A percentile compares a stretch with the other conserved stretches of the same genome.
These are phyloP conservation scores for Plenodomus biglobosus DNA, from an alignment of 2,329 filamentous ascomycete genomes.

Conservation along the genomic window DNA sequence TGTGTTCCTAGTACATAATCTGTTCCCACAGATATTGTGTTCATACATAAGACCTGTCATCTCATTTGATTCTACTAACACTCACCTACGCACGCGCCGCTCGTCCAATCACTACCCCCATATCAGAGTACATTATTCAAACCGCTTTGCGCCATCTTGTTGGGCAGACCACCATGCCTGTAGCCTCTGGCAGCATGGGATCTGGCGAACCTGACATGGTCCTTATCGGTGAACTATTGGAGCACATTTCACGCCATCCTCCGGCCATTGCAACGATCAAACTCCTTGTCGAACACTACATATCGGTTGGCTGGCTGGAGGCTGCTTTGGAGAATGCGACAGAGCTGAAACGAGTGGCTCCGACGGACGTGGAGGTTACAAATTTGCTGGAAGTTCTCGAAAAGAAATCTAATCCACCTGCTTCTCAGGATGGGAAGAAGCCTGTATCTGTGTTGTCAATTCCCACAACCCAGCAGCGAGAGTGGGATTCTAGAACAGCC, in stretches of 20 bases:
- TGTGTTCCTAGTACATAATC: too few relatives aligned
- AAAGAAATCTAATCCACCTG: conserved; percentile 27
- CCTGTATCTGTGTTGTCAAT: not conserved
- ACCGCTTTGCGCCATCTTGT: not conserved
- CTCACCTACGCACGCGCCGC: too few relatives aligned
- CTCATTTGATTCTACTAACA: too few relatives aligned
- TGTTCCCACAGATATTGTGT: too few relatives aligned
- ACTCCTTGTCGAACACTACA: conserved; percentile 38
- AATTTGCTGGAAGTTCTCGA: conserved; percentile 22
- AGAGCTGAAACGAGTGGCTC: conserved; percentile 26
- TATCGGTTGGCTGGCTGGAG: conserved; percentile 38
- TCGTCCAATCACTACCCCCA: too few relatives aligned
- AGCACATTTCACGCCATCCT: conserved; percentile 34
- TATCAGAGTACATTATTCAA: too few relatives aligned
- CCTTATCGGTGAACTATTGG: conserved; percentile 35
- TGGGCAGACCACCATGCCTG: conserved; percentile 5
- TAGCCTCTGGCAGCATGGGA: conserved; percentile 13
- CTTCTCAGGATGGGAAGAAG: conserved; percentile 2
- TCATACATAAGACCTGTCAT: too few relatives aligned
- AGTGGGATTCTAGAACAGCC: conserved; percentile 15
- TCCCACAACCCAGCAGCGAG: conserved; percentile 2
- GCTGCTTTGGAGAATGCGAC: conserved; percentile 34
- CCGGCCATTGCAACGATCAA: conserved; percentile 34
- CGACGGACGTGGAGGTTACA: conserved; percentile 28
- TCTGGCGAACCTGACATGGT: conserved; percentile 33